Percentiles rank a stretch among this genome's conserved stretches.
phyloP scores from a whole-genome alignment of 1,284 basidiomycete species.

The Schizophyllum commune region DNA sequence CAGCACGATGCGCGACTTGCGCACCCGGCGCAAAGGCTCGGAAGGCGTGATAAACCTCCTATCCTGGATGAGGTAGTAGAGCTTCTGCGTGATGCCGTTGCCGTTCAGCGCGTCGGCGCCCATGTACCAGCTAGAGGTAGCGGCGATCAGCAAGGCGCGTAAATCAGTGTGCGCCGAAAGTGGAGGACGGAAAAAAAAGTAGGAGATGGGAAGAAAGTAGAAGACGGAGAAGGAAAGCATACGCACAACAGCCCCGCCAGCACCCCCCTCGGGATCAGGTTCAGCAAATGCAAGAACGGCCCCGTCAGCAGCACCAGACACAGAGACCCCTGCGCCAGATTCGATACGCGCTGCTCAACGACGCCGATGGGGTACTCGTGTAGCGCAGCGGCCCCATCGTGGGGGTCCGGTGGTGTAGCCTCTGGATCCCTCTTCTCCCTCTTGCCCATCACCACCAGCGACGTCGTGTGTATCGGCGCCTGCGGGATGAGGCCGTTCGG shows the following conservation, averaged over 20 bases:
- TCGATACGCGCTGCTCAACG: constrained; percentile 86
- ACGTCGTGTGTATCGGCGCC: constrained; percentile 89
- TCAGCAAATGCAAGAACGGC: constrained; percentile 76
- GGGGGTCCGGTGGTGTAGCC: background rate
- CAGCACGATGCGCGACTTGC: constrained; percentile 69
- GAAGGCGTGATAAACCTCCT: constrained; percentile 47
- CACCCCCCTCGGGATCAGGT: constrained; percentile 65
- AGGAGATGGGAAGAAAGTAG: too few relatives aligned
- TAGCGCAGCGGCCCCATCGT: background rate
- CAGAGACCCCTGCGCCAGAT: constrained; percentile 76
- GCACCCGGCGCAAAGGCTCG: constrained; percentile 71
- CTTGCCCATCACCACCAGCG: constrained; percentile 70
- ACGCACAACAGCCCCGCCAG: constrained; percentile 2
- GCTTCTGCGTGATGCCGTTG: constrained; percentile 81
- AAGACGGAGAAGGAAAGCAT: background rate
- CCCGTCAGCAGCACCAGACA: constrained; percentile 76
- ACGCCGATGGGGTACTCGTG: constrained; percentile 52
- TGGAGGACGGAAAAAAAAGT: too few relatives aligned
- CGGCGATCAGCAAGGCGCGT: background rate
- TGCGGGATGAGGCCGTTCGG: constrained; percentile 96
- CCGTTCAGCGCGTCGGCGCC: constrained; percentile 75
- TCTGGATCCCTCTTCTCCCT: background rate
- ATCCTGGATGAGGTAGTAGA: constrained; percentile 81
- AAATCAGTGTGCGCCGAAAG: too few relatives aligned
- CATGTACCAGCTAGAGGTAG: constrained; percentile 72